Base-by-base conservation (phyloP, 2,329 filamentous ascomycete genomes). In the Botrytis cinerea region DNA sequence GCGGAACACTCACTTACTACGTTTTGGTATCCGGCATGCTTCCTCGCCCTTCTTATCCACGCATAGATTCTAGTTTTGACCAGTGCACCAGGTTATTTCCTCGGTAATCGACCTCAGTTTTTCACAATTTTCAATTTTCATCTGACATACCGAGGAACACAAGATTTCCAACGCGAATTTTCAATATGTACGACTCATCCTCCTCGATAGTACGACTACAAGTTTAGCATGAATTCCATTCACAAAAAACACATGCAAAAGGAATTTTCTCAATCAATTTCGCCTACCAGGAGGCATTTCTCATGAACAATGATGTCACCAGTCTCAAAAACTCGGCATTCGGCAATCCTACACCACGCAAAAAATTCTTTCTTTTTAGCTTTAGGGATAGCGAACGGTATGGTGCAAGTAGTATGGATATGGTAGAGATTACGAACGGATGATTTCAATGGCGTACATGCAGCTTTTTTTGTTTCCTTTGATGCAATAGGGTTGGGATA, bases 21-120 rank as follows among this genome's bases (percentile, higher is more conserved):
- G 1, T 51, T 7, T n/a, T 51, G 45, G n/a, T 12, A 32, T 18
- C 1, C 9, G 22, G 2, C 16, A 9, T 51, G 12, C 45, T 67
- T 48, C 0, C 25, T 67, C 5, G 7, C 3, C 2, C 12, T 25
- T 1, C 25, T 68, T 20, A 0, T n/a, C 7, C 2, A 28, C 18
- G 14, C 5, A 64, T 22, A 5, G 5, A 0, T 10, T n/a, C 14
- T 25, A n/a, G 32, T 14, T 51, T 18, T n/a, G 18, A 8, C 22
- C 18, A 2, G 10, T 0, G 14, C 20, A 8, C 9, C 10, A 2
- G n/a, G 7, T 0, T 7, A 28, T 18, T 0, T 28, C n/a, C 51
- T n/a, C 6, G 12, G 14, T 54, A 3, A 25, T 10, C 25, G 9
- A 35, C 7, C 32, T 51, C 4, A 4, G 16, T 43, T 46, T 10